Evolutionary conservation across 305 asterid species (phyloP).

Genomic region (Andrographis paniculata): DNA sequence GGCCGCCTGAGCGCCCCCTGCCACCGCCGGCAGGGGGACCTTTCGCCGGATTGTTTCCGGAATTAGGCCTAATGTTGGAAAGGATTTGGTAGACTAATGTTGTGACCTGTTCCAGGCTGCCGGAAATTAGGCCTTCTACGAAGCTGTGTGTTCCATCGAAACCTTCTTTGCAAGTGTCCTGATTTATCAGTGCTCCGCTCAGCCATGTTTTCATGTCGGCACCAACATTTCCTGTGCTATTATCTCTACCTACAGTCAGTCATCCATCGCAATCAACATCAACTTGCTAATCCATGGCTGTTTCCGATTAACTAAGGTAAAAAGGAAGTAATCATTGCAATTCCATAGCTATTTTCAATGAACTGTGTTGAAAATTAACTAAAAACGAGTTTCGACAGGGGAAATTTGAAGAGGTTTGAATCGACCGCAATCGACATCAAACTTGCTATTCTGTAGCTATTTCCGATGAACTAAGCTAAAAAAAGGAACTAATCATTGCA

Average conservation of each 20-base stretch:
- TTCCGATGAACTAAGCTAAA: too few species aligned
- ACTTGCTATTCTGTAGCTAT: too few species aligned
- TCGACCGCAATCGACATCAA: too few species aligned
- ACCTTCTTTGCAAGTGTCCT: constrained; percentile 80
- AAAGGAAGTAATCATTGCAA: too few species aligned
- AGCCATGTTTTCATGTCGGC: constrained; percentile 73
- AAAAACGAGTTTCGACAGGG: too few species aligned
- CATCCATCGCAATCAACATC: not conserved
- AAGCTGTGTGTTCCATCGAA: constrained; percentile 58
- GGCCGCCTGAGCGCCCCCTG: constrained; percentile 18
- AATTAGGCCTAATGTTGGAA: constrained; percentile 31
- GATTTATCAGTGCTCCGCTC: constrained; percentile 63
- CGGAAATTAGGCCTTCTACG: constrained; percentile 33
- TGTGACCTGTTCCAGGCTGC: constrained; percentile 46
- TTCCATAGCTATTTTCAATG: too few species aligned
- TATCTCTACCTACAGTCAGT: constrained; percentile 38
- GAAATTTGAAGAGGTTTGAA: too few species aligned
- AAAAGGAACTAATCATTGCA: too few species aligned
- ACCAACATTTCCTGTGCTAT: constrained; percentile 46
- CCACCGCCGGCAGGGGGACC: constrained; percentile 2
- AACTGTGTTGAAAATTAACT: too few species aligned
- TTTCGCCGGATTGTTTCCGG: constrained; percentile 5
- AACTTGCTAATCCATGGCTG: not conserved
- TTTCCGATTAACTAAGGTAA: not conserved
- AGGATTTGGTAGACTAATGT: constrained; percentile 44